Percentiles rank a stretch among this genome's conserved stretches.
These are phyloP conservation scores for Coleophoma cylindrospora DNA, from an alignment of 2,329 filamentous ascomycete species.

Conservation along the genomic window DNA sequence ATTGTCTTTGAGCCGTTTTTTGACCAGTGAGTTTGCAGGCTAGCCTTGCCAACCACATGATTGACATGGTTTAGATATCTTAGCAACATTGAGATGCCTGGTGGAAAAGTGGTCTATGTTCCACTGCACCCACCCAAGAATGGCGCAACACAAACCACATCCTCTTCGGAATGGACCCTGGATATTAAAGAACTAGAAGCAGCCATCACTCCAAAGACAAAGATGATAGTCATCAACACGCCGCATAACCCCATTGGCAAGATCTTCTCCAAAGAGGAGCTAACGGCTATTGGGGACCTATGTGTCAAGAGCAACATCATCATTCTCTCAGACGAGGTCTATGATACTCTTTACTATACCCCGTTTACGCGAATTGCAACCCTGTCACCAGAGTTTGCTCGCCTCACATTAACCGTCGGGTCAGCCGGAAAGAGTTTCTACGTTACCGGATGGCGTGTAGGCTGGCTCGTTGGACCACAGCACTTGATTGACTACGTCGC, in stretches of 20 bases:
- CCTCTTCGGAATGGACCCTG: constrained; percentile 82
- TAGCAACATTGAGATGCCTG: constrained; percentile 97
- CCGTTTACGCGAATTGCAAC: constrained; percentile 45
- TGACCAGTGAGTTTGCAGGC: constrained; percentile 60
- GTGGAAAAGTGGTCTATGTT: constrained; percentile 90
- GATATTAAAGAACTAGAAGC: constrained; percentile 77
- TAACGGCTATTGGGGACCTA: constrained; percentile 5
- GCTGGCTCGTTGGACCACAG: constrained; percentile 46
- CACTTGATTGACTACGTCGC: constrained; percentile 47
- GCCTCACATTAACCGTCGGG: constrained; percentile 44
- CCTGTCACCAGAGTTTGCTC: constrained; percentile 40
- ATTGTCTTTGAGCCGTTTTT: constrained; percentile 99
- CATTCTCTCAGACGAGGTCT: constrained; percentile 37
- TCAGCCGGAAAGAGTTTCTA: constrained; percentile 50
- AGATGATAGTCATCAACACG: constrained; percentile 64
- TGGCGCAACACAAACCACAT: constrained; percentile 73
- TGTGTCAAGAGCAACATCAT: constrained; percentile 5
- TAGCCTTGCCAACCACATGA: no score
- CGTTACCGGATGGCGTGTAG: constrained; percentile 46
- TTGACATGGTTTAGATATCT: constrained; percentile 47
- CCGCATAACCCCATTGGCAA: constrained; percentile 10
- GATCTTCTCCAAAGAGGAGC: constrained; percentile 4
- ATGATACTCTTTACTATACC: constrained; percentile 44
- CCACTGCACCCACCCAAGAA: constrained; percentile 82
- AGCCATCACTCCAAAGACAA: constrained; percentile 79